Conservation (phyloP, 306 rosid species). For the Calophaca sinica region DNA sequence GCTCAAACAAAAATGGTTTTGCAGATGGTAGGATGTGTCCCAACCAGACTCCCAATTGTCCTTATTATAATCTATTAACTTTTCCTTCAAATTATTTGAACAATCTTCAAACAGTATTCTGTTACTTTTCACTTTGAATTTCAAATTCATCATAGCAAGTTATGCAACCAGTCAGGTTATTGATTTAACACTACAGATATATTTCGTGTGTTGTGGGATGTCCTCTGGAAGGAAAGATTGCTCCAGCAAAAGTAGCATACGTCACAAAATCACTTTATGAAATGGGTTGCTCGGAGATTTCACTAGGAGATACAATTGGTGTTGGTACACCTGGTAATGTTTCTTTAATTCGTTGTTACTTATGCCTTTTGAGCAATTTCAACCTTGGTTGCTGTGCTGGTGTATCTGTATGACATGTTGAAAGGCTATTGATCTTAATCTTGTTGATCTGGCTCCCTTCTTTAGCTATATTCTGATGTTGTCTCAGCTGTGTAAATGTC, state of each 20-base stretch:
- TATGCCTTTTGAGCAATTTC: conserved; percentile 2
- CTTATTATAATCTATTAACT: conserved; percentile 5
- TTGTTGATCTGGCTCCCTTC: conserved; percentile 24
- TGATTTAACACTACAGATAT: conserved; percentile 57
- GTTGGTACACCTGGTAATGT: conserved; percentile 94
- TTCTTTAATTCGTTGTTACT: conserved; percentile 26
- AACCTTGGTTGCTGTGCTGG: conserved; percentile 20
- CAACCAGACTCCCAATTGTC: conserved; percentile 13
- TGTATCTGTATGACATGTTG: conserved; percentile 32
- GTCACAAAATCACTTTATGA: conserved; percentile 80
- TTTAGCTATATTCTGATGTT: conserved; percentile 24
- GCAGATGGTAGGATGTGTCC: conserved; percentile 1
- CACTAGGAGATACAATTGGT: conserved; percentile 96
- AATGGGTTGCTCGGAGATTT: conserved; percentile 92
- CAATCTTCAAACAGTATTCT: conserved; percentile 9
- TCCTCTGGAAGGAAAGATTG: conserved; percentile 82
- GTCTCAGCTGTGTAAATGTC: not conserved
- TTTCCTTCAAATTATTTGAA: conserved; percentile 33
- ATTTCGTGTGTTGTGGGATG: conserved; percentile 96
- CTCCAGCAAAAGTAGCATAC: conserved; percentile 82
- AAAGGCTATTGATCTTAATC: conserved; percentile 35
- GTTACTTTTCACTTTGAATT: conserved; percentile 29
- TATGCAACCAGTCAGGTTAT: conserved; percentile 32
- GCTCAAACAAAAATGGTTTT: conserved; percentile 28
- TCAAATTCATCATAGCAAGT: conserved; percentile 28